Conservation (phyloP, 192 early-diverging fungal species). For the Mortierella alpina region DNA sequence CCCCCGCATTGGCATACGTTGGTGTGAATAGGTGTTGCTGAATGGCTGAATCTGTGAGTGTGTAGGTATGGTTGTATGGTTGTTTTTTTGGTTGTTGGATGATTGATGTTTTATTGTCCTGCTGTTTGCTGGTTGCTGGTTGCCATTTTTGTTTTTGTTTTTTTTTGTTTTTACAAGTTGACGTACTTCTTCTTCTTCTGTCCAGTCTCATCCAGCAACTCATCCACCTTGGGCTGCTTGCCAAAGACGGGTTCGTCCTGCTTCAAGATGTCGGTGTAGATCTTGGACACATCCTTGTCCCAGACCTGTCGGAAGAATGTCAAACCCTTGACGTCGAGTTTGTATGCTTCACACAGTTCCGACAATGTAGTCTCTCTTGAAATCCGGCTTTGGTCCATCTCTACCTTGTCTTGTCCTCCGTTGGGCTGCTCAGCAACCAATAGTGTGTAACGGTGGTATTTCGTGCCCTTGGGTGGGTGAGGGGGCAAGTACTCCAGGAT, state of each 20-base stretch:
- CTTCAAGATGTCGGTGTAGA: constrained; percentile 63
- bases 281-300: constrained; percentile 60
- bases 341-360: constrained; percentile 52
- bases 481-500: constrained; percentile 75
- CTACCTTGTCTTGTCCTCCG: constrained; percentile 60
- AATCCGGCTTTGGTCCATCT: constrained; percentile 41
- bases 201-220: constrained; percentile 58
- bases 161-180: constrained; percentile 28
- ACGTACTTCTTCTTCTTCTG: constrained; percentile 47
- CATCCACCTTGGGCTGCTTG: constrained; percentile 60
- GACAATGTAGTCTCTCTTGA: constrained; percentile 44
- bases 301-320: constrained; percentile 70
- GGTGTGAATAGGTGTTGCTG: too few relatives aligned
- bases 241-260: constrained; percentile 64
- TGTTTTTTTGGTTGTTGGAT: too few relatives aligned
- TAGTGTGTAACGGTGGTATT: constrained; percentile 79
- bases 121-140: too few relatives aligned
- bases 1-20: too few relatives aligned
- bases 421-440: constrained; percentile 73
- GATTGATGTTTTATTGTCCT: too few relatives aligned
- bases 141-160: background rate
- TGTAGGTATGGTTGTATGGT: too few relatives aligned
- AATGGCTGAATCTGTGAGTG: too few relatives aligned
- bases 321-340: constrained; percentile 56
- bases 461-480: constrained; percentile 81